A percentile compares a stretch with the other conserved stretches of the same genome.
These are phyloP conservation scores for Pilasporangium apinafurcum DNA, from an alignment of 352 stramenopile genomes.

Conservation along the genomic window DNA sequence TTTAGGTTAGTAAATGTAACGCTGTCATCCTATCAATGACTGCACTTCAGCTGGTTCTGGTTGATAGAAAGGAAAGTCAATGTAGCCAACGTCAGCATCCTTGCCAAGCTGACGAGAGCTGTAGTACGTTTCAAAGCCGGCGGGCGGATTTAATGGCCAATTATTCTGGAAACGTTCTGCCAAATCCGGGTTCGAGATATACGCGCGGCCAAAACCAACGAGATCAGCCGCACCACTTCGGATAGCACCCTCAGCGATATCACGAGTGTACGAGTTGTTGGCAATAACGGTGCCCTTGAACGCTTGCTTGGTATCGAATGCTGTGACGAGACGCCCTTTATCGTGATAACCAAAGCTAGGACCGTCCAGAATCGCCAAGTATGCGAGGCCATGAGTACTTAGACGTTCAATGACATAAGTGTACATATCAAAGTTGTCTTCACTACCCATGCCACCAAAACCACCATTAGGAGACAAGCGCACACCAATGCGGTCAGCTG, in stretches of 20 bases:
- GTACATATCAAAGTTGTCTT: slow-evolving; percentile 8
- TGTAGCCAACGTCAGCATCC: background rate
- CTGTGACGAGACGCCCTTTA: background rate
- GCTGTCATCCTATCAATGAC: too few relatives aligned
- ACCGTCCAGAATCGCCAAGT: slow-evolving; percentile 8
- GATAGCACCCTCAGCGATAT: slow-evolving; percentile 10
- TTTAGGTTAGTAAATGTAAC: too few relatives aligned
- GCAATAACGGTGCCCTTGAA: slow-evolving; percentile 10
- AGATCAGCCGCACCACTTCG: slow-evolving; percentile 7
- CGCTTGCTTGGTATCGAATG: background rate
- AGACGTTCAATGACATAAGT: slow-evolving; percentile 9
- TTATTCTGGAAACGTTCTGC: slow-evolving; percentile 16
- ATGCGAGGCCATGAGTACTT: slow-evolving; percentile 8
- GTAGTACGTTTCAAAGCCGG: background rate
- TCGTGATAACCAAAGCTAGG: background rate
- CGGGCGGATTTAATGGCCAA: slow-evolving; percentile 11
- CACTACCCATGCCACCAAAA: slow-evolving; percentile 2
- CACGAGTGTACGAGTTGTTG: slow-evolving; percentile 14
- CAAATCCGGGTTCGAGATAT: slow-evolving; percentile 38
- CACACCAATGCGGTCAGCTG: slow-evolving; percentile 4
- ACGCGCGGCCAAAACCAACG: slow-evolving; percentile 19
- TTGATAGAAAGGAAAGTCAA: background rate
- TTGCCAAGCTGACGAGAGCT: too few relatives aligned
- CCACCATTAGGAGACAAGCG: slow-evolving; percentile 4
- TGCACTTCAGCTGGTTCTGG: too few relatives aligned